Conservation (phyloP, 352 stramenopile genomes). For the Phytopythium kandeliae region DNA sequence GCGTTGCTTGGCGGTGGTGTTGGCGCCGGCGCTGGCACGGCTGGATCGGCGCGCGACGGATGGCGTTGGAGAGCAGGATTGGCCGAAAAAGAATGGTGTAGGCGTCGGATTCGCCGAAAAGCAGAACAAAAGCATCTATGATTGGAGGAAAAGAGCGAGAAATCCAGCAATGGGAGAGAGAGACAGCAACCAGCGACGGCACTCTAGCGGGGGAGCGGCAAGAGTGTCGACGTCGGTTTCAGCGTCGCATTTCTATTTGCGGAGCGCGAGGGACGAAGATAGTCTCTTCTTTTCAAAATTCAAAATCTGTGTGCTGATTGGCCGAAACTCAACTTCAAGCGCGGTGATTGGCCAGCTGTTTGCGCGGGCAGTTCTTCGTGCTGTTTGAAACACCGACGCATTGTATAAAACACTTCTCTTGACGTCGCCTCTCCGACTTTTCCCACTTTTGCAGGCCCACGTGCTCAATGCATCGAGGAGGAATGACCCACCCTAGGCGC, state of each 20-base stretch:
- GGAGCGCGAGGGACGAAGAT: no score
- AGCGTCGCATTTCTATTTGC: background rate
- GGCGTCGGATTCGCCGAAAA: background rate
- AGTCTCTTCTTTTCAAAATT: no score
- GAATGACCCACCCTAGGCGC: slow-evolving; percentile 14
- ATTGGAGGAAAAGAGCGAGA: no score
- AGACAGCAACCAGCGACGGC: no score
- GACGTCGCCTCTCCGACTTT: slow-evolving; percentile 4
- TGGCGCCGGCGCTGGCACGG: no score
- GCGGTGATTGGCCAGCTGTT: background rate
- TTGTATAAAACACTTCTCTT: no score
- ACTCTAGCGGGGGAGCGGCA: background rate
- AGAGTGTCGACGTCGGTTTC: no score
- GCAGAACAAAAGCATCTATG: no score
- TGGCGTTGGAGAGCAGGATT: background rate
- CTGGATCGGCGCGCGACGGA: slow-evolving; percentile 3
- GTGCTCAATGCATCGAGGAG: slow-evolving; percentile 8
- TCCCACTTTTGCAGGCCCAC: background rate
- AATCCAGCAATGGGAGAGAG: no score
- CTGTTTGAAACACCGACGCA: slow-evolving; percentile 10
- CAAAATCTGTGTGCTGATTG: background rate
- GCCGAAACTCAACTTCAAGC: background rate
- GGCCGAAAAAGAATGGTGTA: background rate
- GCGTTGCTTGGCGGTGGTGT: background rate
- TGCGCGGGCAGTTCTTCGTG: background rate